Conservation (phyloP, 129 eudicot species). For the Arctium lappa region DNA sequence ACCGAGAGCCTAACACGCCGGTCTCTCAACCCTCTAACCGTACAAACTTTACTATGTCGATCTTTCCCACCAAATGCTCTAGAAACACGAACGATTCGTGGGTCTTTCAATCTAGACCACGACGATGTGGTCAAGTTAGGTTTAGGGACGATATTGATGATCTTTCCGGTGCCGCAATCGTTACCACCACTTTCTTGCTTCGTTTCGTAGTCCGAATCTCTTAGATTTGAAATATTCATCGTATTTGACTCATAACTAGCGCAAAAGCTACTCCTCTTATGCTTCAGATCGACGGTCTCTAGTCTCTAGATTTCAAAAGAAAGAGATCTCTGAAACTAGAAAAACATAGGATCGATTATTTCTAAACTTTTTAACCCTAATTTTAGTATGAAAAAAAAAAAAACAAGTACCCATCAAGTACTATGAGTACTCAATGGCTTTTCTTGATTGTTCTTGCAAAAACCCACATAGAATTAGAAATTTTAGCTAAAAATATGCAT, state of each 20-base stretch:
- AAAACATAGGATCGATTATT: not conserved
- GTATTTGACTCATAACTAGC: conserved; percentile 24
- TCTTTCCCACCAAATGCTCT: conserved; percentile 88
- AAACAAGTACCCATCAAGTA: conserved; percentile 18
- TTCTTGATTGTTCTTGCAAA: conserved; percentile 19
- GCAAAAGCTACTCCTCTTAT: conserved; percentile 12
- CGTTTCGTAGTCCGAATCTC: conserved; percentile 26
- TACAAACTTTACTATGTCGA: conserved; percentile 92
- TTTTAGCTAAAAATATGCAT: not conserved
- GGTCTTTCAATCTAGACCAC: conserved; percentile 88
- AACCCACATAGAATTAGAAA: conserved; percentile 20
- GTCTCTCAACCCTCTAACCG: conserved; percentile 83
- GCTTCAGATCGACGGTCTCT: conserved; percentile 5
- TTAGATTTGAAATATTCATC: conserved; percentile 38
- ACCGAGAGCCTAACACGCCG: conserved; percentile 83
- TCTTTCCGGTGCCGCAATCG: conserved; percentile 6
- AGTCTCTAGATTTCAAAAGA: conserved; percentile 4
- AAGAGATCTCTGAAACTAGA: conserved; percentile 28
- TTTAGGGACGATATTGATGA: not conserved
- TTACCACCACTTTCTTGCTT: conserved; percentile 35
- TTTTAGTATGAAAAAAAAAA: not conserved
- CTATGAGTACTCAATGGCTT: conserved; percentile 25
- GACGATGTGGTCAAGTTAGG: conserved; percentile 43
- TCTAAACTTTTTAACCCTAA: not conserved
- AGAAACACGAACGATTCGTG: conserved; percentile 87